A percentile compares a stretch with the other conserved stretches of the same genome.
These are phyloP conservation scores for Lecanicillium sp. DNA, from an alignment of 2,329 filamentous ascomycete species.

Conservation along the genomic window DNA sequence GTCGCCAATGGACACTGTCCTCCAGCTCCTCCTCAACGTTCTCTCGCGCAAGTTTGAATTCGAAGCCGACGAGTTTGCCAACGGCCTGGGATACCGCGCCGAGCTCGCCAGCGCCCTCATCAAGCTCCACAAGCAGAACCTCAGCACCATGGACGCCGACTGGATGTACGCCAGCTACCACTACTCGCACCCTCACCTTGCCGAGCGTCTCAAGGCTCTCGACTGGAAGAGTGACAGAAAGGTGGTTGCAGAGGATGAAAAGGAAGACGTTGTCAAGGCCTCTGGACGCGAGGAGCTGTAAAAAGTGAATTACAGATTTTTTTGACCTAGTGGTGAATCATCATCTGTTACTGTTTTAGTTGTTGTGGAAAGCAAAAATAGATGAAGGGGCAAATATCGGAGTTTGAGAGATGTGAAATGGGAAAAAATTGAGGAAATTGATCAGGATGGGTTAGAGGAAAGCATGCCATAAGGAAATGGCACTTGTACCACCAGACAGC, in stretches of 20 bases:
- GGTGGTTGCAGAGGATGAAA: slow-evolving; percentile 28
- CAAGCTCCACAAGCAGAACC: slow-evolving; percentile 96
- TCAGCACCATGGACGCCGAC: slow-evolving; percentile 97
- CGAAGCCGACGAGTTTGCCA: slow-evolving; percentile 86
- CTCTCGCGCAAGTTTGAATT: slow-evolving; percentile 93
- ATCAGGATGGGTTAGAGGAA: too few relatives aligned
- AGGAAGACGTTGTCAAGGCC: slow-evolving; percentile 51
- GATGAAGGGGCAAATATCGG: too few relatives aligned
- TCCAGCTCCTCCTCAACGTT: slow-evolving; percentile 94
- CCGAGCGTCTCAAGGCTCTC: slow-evolving; percentile 84
- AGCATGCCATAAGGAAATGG: too few relatives aligned
- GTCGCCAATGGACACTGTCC: slow-evolving; percentile 84
- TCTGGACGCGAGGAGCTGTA: slow-evolving; percentile 68
- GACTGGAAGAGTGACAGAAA: slow-evolving; percentile 65
- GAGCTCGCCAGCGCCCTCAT: slow-evolving; percentile 84
- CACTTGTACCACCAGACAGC: too few relatives aligned
- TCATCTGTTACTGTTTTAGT: too few relatives aligned
- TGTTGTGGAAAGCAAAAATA: not conserved
- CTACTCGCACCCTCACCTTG: slow-evolving; percentile 93
- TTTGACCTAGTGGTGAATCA: too few relatives aligned
- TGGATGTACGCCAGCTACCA: slow-evolving; percentile 98
- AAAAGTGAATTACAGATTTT: not conserved
- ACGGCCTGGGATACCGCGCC: slow-evolving; percentile 70
- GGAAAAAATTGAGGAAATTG: too few relatives aligned
- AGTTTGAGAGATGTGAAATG: too few relatives aligned